Percentiles rank a stretch among this genome's conserved stretches.
These are phyloP conservation scores for Apium graveolens DNA, from an alignment of 129 eudicot genomes.

Conservation along the genomic window DNA sequence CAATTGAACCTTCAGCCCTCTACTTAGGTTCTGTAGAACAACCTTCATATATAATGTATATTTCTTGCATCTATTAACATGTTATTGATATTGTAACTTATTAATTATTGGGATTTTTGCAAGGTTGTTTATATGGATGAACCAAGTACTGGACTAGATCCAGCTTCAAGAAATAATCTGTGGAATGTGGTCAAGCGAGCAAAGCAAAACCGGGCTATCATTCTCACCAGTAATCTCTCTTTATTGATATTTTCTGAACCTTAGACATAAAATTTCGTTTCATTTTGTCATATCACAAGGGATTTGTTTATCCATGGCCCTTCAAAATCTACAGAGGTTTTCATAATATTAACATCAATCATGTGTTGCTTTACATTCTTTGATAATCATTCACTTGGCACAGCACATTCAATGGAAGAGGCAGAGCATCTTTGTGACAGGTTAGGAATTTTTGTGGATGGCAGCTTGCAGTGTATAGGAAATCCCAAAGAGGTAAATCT, in stretches of 20 bases:
- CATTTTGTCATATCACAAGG: background rate
- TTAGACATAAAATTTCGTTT: background rate
- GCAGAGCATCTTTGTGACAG: conserved; percentile 95
- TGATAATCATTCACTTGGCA: conserved; percentile 19
- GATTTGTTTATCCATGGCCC: background rate
- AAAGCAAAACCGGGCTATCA: conserved; percentile 77
- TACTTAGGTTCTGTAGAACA: background rate
- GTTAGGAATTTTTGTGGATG: conserved; percentile 90
- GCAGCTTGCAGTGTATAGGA: conserved; percentile 84
- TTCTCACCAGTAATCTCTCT: conserved; percentile 68
- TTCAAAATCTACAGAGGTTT: background rate
- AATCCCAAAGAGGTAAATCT: conserved; percentile 77
- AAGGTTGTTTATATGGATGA: conserved; percentile 96
- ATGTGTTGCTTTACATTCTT: conserved; percentile 6
- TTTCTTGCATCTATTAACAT: background rate
- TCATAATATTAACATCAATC: background rate
- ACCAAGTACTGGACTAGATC: conserved; percentile 96
- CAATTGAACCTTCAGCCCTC: conserved; percentile 5
- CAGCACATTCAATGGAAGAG: conserved; percentile 99
- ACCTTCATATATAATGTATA: background rate
- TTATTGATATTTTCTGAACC: background rate
- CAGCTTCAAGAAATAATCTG: conserved; percentile 82
- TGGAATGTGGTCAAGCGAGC: conserved; percentile 90
- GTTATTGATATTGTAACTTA: background rate
- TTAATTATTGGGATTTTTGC: background rate